Evolutionary conservation across 2,329 filamentous ascomycete species (phyloP).

Genomic region (Colletotrichum cereale): DNA sequence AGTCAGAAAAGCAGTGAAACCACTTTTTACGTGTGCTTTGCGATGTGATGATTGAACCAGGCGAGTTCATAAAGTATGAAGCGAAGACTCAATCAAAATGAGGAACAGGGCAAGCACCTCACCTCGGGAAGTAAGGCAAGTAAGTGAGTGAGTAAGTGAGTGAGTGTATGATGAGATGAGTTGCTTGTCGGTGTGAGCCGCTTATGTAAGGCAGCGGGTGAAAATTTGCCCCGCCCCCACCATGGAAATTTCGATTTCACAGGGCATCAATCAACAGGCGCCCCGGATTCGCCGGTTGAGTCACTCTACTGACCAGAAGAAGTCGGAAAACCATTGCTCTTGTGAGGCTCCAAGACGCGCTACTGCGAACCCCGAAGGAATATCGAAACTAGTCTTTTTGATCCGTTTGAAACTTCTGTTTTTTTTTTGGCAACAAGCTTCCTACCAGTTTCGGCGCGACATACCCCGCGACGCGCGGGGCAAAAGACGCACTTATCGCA

Average conservation of each 20-base stretch:
- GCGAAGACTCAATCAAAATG: neutral
- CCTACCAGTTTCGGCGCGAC: neutral
- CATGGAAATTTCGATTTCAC: conserved; percentile 41
- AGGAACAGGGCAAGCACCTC: too few relatives aligned
- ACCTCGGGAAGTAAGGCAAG: too few relatives aligned
- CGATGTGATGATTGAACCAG: neutral
- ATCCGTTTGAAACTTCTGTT: neutral
- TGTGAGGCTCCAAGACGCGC: neutral
- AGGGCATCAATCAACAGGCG: conserved; percentile 30
- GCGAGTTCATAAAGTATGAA: too few relatives aligned
- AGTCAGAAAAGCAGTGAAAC: neutral
- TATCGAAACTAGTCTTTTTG: neutral
- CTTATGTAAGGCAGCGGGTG: conserved; percentile 40
- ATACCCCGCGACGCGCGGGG: conserved; percentile 38
- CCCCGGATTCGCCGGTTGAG: conserved; percentile 14
- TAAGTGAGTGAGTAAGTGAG: neutral
- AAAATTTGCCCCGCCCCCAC: conserved; percentile 43
- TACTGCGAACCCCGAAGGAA: neutral
- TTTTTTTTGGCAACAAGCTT: neutral
- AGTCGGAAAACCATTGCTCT: neutral
- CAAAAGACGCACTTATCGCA: conserved; percentile 20
- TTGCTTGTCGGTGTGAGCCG: conserved; percentile 15
- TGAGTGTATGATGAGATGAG: neutral
- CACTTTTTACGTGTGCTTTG: neutral
- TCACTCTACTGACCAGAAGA: conserved; percentile 2